These are phyloP conservation scores for Gossypium aridum DNA, from an alignment of 441 rosid genomes.

Conservation along the genomic window DNA sequence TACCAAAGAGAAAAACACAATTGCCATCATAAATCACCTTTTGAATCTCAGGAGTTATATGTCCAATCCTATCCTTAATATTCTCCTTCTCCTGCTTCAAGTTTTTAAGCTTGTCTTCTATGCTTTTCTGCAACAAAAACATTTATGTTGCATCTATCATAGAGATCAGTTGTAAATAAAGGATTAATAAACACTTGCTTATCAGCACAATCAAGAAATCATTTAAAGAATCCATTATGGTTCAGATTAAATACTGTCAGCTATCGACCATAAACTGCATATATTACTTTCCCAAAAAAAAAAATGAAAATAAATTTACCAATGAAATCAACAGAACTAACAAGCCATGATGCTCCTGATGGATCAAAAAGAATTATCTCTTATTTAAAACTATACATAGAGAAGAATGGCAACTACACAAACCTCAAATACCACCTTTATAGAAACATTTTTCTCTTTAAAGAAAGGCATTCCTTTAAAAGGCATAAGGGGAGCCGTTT, in stretches of 20 bases:
- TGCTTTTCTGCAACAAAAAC: slow-evolving; percentile 62
- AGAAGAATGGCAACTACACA: background rate
- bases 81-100: slow-evolving; percentile 73
- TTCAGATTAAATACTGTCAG: background rate
- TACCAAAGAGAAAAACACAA: background rate
- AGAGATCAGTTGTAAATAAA: slow-evolving; percentile 8
- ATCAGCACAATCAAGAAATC: slow-evolving; percentile 4
- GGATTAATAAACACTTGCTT: background rate
- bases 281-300: background rate
- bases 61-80: slow-evolving; percentile 63
- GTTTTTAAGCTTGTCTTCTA: slow-evolving; percentile 72
- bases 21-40: slow-evolving; percentile 46
- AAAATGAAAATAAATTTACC: background rate
- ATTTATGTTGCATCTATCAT: slow-evolving; percentile 4
- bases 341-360: background rate
- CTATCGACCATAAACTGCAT: background rate
- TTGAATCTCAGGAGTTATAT: slow-evolving; percentile 54
- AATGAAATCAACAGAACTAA: background rate
- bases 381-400: background rate
- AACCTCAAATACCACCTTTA: background rate
- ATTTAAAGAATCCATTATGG: background rate
- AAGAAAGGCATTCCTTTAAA: background rate
- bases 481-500: background rate
- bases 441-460: background rate
- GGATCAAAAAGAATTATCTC: background rate